Percentiles rank a stretch among this genome's conserved stretches.
These are phyloP conservation scores for Calendula officinalis DNA, from an alignment of 129 eudicot genomes.

Conservation along the genomic window DNA sequence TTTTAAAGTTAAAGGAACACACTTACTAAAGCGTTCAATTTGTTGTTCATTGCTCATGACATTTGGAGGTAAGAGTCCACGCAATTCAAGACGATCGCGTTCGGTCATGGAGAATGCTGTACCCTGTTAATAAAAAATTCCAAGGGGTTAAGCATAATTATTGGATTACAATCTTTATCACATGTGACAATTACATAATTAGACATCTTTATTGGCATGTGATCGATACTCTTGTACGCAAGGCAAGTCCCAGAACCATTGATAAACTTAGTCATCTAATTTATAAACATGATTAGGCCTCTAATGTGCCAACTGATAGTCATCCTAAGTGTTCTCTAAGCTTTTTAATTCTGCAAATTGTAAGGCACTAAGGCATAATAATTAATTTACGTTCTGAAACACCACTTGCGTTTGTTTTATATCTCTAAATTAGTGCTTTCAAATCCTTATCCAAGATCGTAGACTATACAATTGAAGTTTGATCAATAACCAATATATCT, in stretches of 20 bases:
- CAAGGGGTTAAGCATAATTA: slow-evolving; percentile 9
- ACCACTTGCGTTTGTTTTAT: not conserved
- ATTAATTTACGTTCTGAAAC: slow-evolving; percentile 10
- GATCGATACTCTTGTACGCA: slow-evolving; percentile 3
- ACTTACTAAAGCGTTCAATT: slow-evolving; percentile 88
- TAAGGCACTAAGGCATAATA: not conserved
- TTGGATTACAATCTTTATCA: slow-evolving; percentile 1
- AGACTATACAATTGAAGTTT: not conserved
- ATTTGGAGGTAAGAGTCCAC: slow-evolving; percentile 95
- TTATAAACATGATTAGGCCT: not conserved
- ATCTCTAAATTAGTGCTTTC: not conserved
- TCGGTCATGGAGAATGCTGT: slow-evolving; percentile 94
- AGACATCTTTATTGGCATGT: slow-evolving; percentile 1
- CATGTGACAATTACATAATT: slow-evolving; percentile 1
- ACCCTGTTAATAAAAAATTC: slow-evolving; percentile 54
- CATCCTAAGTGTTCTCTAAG: slow-evolving; percentile 5
- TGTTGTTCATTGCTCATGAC: slow-evolving; percentile 91
- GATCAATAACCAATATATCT: slow-evolving; percentile 10
- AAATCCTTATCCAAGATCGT: not conserved
- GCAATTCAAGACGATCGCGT: slow-evolving; percentile 93
- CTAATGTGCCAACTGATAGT: slow-evolving; percentile 10
- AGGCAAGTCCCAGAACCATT: not conserved
- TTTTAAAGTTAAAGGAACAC: no score
- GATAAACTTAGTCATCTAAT: not conserved
- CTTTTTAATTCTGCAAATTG: not conserved